Percentiles rank a stretch among this genome's conserved stretches.
Evolutionary conservation across 2,329 filamentous ascomycete species (phyloP).

Genomic region (Whalleya microplaca): DNA sequence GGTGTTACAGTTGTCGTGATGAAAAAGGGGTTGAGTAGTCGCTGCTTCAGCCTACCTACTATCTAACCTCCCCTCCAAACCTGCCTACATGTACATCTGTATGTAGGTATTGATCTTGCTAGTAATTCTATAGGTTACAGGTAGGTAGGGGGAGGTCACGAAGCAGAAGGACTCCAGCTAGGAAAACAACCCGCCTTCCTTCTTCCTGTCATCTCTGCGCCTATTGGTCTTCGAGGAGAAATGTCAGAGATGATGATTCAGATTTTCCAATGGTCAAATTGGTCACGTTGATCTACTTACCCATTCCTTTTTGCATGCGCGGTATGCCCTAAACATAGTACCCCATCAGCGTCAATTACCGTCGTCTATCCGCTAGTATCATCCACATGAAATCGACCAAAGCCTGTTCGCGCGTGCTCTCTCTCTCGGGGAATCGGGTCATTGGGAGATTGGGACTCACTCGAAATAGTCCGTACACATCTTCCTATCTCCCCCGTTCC

Average conservation of each 20-base stretch:
- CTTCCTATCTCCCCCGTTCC: slow-evolving; percentile 83
- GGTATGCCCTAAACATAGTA: slow-evolving; percentile 71
- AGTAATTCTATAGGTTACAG: no score
- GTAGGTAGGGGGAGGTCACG: not conserved
- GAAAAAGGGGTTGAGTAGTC: no score
- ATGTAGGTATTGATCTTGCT: no score
- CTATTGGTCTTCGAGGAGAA: slow-evolving; percentile 35
- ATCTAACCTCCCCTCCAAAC: no score
- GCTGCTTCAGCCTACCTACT: no score
- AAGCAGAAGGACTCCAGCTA: not conserved
- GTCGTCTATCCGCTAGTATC: not conserved
- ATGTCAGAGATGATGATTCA: slow-evolving; percentile 5
- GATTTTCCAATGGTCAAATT: not conserved
- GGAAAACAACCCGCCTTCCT: slow-evolving; percentile 29
- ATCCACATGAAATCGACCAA: no score
- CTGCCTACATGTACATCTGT: no score
- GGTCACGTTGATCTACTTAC: slow-evolving; percentile 50
- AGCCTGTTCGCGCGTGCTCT: not conserved
- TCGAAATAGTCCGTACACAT: slow-evolving; percentile 97
- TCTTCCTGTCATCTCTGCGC: slow-evolving; percentile 38
- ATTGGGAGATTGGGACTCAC: slow-evolving; percentile 64
- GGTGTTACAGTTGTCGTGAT: no score
- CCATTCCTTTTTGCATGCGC: slow-evolving; percentile 95
- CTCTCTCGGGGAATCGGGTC: no score
- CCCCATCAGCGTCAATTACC: slow-evolving; percentile 5